These are phyloP conservation scores for Fusarium sp. DNA, from an alignment of 2,329 filamentous ascomycete species.

Conservation along the genomic window DNA sequence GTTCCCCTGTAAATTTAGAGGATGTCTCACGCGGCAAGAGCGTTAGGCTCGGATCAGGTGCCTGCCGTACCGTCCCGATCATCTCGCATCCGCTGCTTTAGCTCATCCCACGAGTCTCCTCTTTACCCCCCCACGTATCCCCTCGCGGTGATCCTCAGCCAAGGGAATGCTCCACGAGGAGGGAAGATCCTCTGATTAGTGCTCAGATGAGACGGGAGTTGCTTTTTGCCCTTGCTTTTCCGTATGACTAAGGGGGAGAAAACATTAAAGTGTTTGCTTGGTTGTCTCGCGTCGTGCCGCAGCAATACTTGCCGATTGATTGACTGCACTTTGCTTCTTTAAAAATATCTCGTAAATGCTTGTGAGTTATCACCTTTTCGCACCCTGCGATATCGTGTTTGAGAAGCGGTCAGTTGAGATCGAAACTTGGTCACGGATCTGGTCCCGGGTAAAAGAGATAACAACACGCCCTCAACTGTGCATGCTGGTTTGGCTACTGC, in stretches of 20 bases:
- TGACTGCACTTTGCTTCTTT: conserved; percentile 2
- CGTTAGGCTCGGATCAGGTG: conserved; percentile 43
- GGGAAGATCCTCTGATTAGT: conserved; percentile 37
- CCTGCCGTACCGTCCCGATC: conserved; percentile 40
- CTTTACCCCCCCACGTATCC: conserved; percentile 30
- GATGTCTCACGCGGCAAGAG: conserved; percentile 28
- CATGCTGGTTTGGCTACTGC: conserved; percentile 14
- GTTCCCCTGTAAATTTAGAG: conserved; percentile 10
- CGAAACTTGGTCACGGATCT: not conserved
- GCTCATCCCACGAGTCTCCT: conserved; percentile 9
- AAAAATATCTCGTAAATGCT: conserved; percentile 10
- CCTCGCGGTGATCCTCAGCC: conserved; percentile 20
- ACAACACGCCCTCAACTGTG: conserved; percentile 30
- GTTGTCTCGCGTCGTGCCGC: conserved; percentile 11
- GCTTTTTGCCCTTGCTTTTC: conserved; percentile 11
- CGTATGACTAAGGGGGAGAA: conserved; percentile 14
- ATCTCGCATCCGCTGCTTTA: conserved; percentile 38
- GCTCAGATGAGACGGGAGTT: conserved; percentile 26
- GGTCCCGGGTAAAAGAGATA: conserved; percentile 27
- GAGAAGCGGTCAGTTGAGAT: conserved; percentile 37
- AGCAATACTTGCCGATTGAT: not conserved
- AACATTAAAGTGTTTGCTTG: conserved; percentile 24
- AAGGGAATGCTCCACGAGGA: conserved; percentile 35
- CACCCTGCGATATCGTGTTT: conserved; percentile 21
- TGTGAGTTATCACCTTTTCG: conserved; percentile 36